Evolutionary conservation across 441 rosid genomes (phyloP), one percentile per base, ranked within the genome.

Genomic region (Gossypium schwendimanii): DNA sequence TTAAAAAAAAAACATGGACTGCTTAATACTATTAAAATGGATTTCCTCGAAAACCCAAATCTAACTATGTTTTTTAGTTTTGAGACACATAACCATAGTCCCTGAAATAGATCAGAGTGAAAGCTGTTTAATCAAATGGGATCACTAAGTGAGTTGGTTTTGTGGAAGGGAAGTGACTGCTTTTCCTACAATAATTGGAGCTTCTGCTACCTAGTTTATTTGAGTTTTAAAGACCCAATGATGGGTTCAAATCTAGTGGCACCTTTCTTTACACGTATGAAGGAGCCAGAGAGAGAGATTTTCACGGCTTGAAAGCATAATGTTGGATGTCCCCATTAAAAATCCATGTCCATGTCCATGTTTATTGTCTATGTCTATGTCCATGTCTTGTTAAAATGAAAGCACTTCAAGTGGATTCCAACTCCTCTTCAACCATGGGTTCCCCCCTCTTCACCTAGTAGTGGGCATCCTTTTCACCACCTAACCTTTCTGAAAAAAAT

Each of bases 381-480:
- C 75, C 65, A 79, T 75, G 81, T 77, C 81, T 79, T 84, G 84
- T 78, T 80, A 81, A 81, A 80, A 82, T 80, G 81, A 81, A 75
- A 77, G 83, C 85, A 81, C 81, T 82, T 84, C 23, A 81, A 85
- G 92, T 92, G 95, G 97, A 87, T 81, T 87, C 97, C 93, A 90
- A 87, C 97, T 88, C 93, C 84, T 80, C 92, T 83, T 85, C 91
- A 86, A 87, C 88, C 87, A 79, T 53, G 74, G 77, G 72, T 68
- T 68, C 78, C 78, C 77, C 24, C 11, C 61, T 54, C 23, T 82
- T 79, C 79, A 79, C 81, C 74, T 72, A 39, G 31, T 79, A 82
- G 95, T 82, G 93, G 90, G 86, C 83, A 81, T 92, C 90, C 77
- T 80, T 92, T 88, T 88, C 97, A 84, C 87, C 87, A 88, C 92